A percentile compares a stretch with the other conserved stretches of the same genome.
These are phyloP conservation scores for Amylocystis lapponica DNA, from an alignment of 768 basidiomycete species.

Conservation along the genomic window DNA sequence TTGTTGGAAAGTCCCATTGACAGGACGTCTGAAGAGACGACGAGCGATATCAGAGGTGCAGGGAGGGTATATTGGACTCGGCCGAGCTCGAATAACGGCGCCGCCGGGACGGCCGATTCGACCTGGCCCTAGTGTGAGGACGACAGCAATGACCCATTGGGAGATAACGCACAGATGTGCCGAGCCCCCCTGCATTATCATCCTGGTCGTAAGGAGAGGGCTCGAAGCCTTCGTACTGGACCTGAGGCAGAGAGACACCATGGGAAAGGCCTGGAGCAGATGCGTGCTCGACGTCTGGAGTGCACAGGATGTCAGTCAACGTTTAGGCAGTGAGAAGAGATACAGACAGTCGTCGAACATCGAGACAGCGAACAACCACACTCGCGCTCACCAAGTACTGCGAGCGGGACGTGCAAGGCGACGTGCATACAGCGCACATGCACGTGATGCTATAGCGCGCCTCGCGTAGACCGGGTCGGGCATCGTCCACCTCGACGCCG, in stretches of 20 bases:
- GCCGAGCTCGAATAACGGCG: conserved; percentile 76
- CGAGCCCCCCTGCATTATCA: conserved; percentile 35
- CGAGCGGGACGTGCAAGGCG: too few species aligned
- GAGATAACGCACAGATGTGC: conserved; percentile 15
- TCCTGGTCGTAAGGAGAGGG: conserved; percentile 57
- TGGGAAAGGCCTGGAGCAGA: conserved; percentile 39
- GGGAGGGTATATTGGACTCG: conserved; percentile 87
- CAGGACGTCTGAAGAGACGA: conserved; percentile 81
- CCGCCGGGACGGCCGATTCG: conserved; percentile 30
- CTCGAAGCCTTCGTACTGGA: conserved; percentile 90
- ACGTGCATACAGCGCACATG: too few species aligned
- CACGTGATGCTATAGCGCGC: too few species aligned
- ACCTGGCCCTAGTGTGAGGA: conserved; percentile 1
- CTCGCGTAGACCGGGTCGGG: too few species aligned
- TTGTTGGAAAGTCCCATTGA: conserved; percentile 80
- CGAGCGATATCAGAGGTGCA: conserved; percentile 76
- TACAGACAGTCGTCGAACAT: conserved; percentile 40
- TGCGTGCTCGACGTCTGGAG: conserved; percentile 82
- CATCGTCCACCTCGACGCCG: too few species aligned
- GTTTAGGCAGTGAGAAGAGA: not conserved
- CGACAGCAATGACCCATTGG: not conserved
- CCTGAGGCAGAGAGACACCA: conserved; percentile 41
- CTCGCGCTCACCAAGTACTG: too few species aligned
- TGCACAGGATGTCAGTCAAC: too few species aligned
- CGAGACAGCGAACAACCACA: not conserved